A percentile compares a stretch with the other conserved stretches of the same genome.
Conservation (phyloP, 768 basidiomycete species). For the Phanerochaete carnosa region DNA sequence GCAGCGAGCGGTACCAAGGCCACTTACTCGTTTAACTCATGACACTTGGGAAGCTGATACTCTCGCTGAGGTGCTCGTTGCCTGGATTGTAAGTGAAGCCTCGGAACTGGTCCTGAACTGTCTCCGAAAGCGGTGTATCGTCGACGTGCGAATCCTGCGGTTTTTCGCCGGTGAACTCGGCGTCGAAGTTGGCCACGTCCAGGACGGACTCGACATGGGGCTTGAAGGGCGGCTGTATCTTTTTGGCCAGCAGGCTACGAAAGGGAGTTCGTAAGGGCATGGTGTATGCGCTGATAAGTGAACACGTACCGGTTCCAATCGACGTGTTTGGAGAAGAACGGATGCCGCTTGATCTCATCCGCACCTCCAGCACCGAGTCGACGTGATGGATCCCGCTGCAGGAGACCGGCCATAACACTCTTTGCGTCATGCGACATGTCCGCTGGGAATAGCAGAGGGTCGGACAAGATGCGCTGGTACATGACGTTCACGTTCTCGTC, state of each 20-base stretch:
- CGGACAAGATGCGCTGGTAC: conserved; percentile 93
- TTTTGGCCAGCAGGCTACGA: conserved; percentile 76
- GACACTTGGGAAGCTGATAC: conserved; percentile 55
- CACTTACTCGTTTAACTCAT: conserved; percentile 18
- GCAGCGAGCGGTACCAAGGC: neutral
- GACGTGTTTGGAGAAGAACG: conserved; percentile 92
- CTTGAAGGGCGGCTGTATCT: conserved; percentile 97
- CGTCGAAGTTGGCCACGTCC: conserved; percentile 95
- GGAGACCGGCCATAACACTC: conserved; percentile 82
- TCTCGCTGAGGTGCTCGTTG: conserved; percentile 82
- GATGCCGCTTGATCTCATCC: conserved; percentile 93
- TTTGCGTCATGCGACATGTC: conserved; percentile 88
- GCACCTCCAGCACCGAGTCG: conserved; percentile 92
- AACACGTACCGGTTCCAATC: conserved; percentile 76
- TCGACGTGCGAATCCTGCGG: conserved; percentile 95
- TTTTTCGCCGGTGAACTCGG: conserved; percentile 95
- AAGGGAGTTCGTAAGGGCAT: neutral
- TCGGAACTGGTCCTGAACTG: conserved; percentile 94
- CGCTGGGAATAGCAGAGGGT: conserved; percentile 88
- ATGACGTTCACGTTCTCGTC: conserved; percentile 98
- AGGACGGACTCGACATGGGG: conserved; percentile 94
- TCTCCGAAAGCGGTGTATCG: conserved; percentile 88
- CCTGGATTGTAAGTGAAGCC: conserved; percentile 88
- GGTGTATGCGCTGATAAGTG: neutral
- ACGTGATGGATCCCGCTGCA: conserved; percentile 83